phyloP scores from a whole-genome alignment of 495 filamentous ascomycete genomes.

The Trichoderma virens region DNA sequence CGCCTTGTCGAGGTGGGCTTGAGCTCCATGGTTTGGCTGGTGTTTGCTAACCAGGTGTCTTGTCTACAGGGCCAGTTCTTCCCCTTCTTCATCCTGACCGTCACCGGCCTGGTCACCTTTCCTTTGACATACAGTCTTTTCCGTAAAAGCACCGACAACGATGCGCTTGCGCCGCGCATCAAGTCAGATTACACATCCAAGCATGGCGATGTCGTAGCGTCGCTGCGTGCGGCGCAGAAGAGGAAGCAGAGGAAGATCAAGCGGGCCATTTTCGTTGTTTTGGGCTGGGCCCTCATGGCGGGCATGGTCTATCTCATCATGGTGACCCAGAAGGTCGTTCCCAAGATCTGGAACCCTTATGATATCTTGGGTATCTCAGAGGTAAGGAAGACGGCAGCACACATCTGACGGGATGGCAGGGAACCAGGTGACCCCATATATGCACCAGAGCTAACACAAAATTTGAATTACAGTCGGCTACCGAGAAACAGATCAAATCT shows the following conservation, averaged over 20 bases:
- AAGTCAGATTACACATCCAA: slow-evolving; percentile 70
- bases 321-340: slow-evolving; percentile 60
- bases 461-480: slow-evolving; percentile 50
- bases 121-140: slow-evolving; percentile 84
- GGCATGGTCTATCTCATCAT: slow-evolving; percentile 89
- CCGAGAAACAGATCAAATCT: slow-evolving; percentile 83
- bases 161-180: slow-evolving; percentile 39
- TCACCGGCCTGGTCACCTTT: slow-evolving; percentile 78
- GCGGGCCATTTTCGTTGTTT: slow-evolving; percentile 65
- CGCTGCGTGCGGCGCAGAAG: slow-evolving; percentile 78
- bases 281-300: slow-evolving; percentile 78
- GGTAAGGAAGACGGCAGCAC: slow-evolving; percentile 36
- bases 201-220: slow-evolving; percentile 75
- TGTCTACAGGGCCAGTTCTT: slow-evolving; percentile 80
- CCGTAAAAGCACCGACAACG: slow-evolving; percentile 65
- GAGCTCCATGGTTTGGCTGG: background rate
- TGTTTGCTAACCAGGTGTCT: background rate
- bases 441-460: slow-evolving; percentile 12
- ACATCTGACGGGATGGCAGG: background rate
- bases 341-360: slow-evolving; percentile 94
- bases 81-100: slow-evolving; percentile 93
- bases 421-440: background rate
- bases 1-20: background rate
- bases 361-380: slow-evolving; percentile 80
- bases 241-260: slow-evolving; percentile 85